Evolutionary conservation across 2,329 filamentous ascomycete genomes (phyloP), one percentile per base, ranked within the genome.

Genomic region (Fusarium keratoplasticum): DNA sequence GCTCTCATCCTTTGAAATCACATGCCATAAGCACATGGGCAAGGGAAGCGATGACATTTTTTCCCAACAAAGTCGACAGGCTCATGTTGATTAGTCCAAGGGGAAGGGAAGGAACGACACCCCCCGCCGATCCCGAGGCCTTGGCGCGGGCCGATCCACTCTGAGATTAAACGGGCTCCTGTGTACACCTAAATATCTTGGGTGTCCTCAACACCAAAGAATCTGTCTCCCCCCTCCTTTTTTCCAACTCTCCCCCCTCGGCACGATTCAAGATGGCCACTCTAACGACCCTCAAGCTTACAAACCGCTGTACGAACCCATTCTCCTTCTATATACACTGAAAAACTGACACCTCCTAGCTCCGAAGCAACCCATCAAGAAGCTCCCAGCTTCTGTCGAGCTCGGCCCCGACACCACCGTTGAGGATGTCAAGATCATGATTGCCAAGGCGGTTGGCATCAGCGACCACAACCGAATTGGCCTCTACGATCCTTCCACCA

Each of bases 391-490:
- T 20, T 82, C 86, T 22, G 75, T 91, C 76, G 85, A 89, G 69
- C 74, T 91, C 22, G 80, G 86, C 29, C 72, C 80, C 69, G 83
- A 86, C 68, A 85, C 89, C 67, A 91, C 88, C 10, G 85, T 92
- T 67, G 89, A 92, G 77, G 87, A 90, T 79, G 85, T 89, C 73
- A 92, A 92, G 84, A 82, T 83, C 44, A 76, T 83, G 44, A 83
- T 92, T 64, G 89, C 90, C 38, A 85, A 86, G 73, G 81, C 85
- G 72, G 82, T 86, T 18, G 85, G 85, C 54, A 84, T 90, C 57
- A 81, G 82, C 68, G 90, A 92, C 81, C 86, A 85, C 80, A 91
- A 92, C 82, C 89, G 90, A 66, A 85, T 92, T 70, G 90, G 90
- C 33, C 83, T 92, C 66, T 91, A 88, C 78, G 88, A 92, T 73